phyloP scores from a whole-genome alignment of 306 rosid genomes.

The Biancaea sappan region DNA sequence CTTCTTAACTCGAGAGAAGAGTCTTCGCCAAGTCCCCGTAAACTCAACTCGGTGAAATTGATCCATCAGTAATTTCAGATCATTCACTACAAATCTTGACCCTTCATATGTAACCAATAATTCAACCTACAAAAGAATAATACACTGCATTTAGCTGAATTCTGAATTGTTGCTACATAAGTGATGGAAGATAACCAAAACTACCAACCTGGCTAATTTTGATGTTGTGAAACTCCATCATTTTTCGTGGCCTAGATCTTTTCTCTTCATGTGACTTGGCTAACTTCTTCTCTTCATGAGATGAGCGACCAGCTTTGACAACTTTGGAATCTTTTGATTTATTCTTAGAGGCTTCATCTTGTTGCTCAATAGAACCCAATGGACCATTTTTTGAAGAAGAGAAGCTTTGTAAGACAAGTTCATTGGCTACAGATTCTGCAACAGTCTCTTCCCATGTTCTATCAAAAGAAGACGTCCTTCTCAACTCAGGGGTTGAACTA shows the following conservation, averaged over 20 bases:
- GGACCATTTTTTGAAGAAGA: slow-evolving; percentile 62
- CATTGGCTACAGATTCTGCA: slow-evolving; percentile 96
- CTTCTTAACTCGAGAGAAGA: slow-evolving; percentile 94
- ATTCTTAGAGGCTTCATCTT: slow-evolving; percentile 71
- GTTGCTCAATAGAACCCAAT: slow-evolving; percentile 68
- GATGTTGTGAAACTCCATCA: slow-evolving; percentile 98
- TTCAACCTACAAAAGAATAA: slow-evolving; percentile 67
- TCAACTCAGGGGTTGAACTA: slow-evolving; percentile 61
- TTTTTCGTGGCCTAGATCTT: slow-evolving; percentile 86
- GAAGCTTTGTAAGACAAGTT: slow-evolving; percentile 91
- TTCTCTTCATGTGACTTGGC: slow-evolving; percentile 80
- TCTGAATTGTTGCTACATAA: slow-evolving; percentile 16
- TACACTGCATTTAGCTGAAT: slow-evolving; percentile 21
- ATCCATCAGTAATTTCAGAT: slow-evolving; percentile 97
- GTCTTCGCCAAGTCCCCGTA: slow-evolving; percentile 97
- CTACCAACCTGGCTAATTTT: slow-evolving; percentile 94
- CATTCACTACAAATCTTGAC: slow-evolving; percentile 92
- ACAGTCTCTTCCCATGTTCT: slow-evolving; percentile 96
- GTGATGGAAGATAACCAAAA: slow-evolving; percentile 29
- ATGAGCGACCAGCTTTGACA: slow-evolving; percentile 77
- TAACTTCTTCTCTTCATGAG: slow-evolving; percentile 92
- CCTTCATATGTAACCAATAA: slow-evolving; percentile 91
- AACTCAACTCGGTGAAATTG: slow-evolving; percentile 89
- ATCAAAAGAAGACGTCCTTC: slow-evolving; percentile 92
- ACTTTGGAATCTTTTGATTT: slow-evolving; percentile 84